phyloP scores from a whole-genome alignment of 176 grass and related monocot genomes.

The Puya raimondii region DNA sequence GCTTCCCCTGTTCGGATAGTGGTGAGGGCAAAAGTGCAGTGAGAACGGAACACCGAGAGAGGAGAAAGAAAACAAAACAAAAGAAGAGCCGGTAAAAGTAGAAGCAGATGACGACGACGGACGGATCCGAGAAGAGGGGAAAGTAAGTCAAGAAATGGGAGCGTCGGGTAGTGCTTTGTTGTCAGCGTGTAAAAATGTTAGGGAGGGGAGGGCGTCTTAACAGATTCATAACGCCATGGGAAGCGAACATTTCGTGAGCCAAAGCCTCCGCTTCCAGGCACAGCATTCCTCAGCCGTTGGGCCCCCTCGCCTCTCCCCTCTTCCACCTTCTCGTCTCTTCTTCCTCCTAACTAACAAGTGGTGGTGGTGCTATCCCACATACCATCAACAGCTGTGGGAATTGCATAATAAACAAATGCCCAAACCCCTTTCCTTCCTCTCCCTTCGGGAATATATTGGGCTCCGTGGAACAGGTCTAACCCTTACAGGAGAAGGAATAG shows the following conservation, averaged over 20 bases:
- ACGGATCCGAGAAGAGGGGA: no score
- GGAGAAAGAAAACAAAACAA: neutral
- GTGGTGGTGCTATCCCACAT: no score
- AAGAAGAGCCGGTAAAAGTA: neutral
- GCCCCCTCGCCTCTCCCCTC: neutral
- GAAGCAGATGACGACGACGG: no score
- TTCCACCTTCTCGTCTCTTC: slow-evolving; percentile 2
- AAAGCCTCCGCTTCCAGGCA: slow-evolving; percentile 40
- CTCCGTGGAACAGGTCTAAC: no score
- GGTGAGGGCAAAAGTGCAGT: neutral
- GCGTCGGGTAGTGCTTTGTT: no score
- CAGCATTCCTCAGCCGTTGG: slow-evolving; percentile 22
- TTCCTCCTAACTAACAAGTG: no score
- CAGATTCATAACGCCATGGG: slow-evolving; percentile 29
- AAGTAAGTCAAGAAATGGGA: no score
- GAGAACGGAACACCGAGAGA: neutral
- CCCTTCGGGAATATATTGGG: no score
- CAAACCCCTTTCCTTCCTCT: no score
- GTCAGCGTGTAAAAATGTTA: neutral
- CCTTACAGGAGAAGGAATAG: no score
- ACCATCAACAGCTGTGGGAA: no score
- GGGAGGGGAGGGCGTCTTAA: neutral
- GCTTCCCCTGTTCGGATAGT: slow-evolving; percentile 36
- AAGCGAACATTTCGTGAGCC: slow-evolving; percentile 36
- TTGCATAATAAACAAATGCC: no score